These are phyloP conservation scores for Aspergillus tubingensis DNA, from an alignment of 2,329 filamentous ascomycete species.

Conservation along the genomic window DNA sequence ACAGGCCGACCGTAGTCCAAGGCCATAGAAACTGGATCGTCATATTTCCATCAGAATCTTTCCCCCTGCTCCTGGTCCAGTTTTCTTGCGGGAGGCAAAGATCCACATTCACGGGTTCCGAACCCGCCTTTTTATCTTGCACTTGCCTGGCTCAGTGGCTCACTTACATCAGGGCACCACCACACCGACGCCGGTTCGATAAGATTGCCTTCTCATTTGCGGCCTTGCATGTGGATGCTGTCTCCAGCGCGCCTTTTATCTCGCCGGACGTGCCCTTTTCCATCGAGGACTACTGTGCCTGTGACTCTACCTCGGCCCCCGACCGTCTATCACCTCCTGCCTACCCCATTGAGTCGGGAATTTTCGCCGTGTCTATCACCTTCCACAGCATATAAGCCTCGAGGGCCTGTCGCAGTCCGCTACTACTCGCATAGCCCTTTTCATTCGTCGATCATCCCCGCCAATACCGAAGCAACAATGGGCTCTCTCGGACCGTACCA, in stretches of 20 bases:
- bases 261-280: constrained; percentile 29
- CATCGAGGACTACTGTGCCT: constrained; percentile 21
- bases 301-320: constrained; percentile 32
- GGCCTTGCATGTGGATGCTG: constrained; percentile 23
- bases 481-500: constrained; percentile 32
- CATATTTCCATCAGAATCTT: constrained; percentile 3
- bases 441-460: constrained; percentile 4
- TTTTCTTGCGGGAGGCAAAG: constrained; percentile 13
- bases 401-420: constrained; percentile 9
- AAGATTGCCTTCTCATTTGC: constrained; percentile 5
- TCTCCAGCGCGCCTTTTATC: constrained; percentile 21
- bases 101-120: constrained; percentile 25
- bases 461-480: constrained; percentile 29
- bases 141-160: background rate
- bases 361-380: constrained; percentile 19
- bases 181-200: background rate
- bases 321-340: constrained; percentile 25
- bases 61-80: constrained; percentile 2
- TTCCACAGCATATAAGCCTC: constrained; percentile 23
- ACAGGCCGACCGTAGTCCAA: background rate
- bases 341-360: constrained; percentile 16
- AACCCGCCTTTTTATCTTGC: constrained; percentile 20
- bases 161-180: constrained; percentile 22
- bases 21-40: constrained; percentile 7
- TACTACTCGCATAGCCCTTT: constrained; percentile 19